Percentiles rank a stretch among this genome's conserved stretches.
Conservation (phyloP, 768 basidiomycete genomes). For the Agrocybe chaxingu region DNA sequence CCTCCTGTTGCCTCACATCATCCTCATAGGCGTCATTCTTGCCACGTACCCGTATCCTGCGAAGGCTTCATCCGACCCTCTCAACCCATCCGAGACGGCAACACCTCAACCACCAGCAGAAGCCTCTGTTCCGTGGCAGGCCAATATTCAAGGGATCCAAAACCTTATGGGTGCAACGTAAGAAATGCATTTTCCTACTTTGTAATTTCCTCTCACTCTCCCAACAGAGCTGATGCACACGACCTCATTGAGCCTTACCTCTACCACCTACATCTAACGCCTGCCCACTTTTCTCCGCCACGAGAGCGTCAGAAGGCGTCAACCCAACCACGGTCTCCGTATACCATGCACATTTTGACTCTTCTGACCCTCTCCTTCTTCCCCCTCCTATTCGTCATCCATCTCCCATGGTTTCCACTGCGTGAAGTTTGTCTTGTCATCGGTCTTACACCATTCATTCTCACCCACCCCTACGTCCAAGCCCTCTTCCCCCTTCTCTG, state of each 20-base stretch:
- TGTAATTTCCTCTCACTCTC: background rate
- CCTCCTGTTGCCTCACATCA: constrained; percentile 64
- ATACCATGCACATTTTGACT: constrained; percentile 52
- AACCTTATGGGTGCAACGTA: constrained; percentile 87
- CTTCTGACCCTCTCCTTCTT: constrained; percentile 44
- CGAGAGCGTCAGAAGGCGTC: constrained; percentile 10
- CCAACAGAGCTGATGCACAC: constrained; percentile 56
- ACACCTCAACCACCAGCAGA: constrained; percentile 36
- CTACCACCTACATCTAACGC: constrained; percentile 48
- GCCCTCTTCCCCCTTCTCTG: constrained; percentile 25
- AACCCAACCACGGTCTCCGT: constrained; percentile 33
- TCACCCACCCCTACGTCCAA: constrained; percentile 47
- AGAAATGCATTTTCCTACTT: constrained; percentile 20
- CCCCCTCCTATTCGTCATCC: constrained; percentile 45
- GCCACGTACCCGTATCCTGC: constrained; percentile 53
- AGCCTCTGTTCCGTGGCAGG: constrained; percentile 76
- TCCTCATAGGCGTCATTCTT: constrained; percentile 64
- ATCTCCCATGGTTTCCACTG: constrained; percentile 45
- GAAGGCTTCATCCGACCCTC: constrained; percentile 12
- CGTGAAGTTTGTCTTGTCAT: constrained; percentile 42
- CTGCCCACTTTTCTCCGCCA: constrained; percentile 31
- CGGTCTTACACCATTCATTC: constrained; percentile 49
- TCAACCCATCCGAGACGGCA: constrained; percentile 8
- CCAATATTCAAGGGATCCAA: constrained; percentile 86
- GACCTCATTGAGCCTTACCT: constrained; percentile 50